A percentile compares a stretch with the other conserved stretches of the same genome.
Evolutionary conservation across 768 basidiomycete species (phyloP).

Genomic region (Suillus occidentalis): DNA sequence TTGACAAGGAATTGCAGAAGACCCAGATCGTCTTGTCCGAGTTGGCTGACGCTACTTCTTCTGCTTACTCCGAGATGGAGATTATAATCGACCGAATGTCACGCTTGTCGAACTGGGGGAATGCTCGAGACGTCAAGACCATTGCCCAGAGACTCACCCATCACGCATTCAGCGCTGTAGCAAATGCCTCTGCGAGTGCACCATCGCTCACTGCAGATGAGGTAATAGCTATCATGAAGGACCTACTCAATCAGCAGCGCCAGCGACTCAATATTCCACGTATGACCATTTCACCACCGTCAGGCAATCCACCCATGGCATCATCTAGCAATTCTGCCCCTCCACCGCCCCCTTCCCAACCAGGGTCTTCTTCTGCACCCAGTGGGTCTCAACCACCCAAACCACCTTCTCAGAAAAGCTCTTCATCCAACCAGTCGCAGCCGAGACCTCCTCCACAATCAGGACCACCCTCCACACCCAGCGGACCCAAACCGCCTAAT

Average conservation of each 20-base stretch:
- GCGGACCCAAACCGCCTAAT: not conserved
- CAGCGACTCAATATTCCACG: slow-evolving; percentile 25
- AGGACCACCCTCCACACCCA: slow-evolving; percentile 6
- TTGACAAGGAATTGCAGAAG: slow-evolving; percentile 48
- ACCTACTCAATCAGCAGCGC: slow-evolving; percentile 26
- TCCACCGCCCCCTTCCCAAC: slow-evolving; percentile 24
- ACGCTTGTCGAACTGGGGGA: slow-evolving; percentile 59
- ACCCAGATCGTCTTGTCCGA: slow-evolving; percentile 38
- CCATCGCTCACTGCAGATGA: slow-evolving; percentile 28
- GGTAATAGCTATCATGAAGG: slow-evolving; percentile 28
- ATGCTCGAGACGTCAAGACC: slow-evolving; percentile 63
- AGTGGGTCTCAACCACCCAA: slow-evolving; percentile 20
- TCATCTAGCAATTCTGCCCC: slow-evolving; percentile 20
- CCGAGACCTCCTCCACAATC: slow-evolving; percentile 16
- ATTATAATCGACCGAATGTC: slow-evolving; percentile 42
- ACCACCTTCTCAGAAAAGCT: slow-evolving; percentile 5
- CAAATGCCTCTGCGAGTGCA: slow-evolving; percentile 14
- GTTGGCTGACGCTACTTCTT: slow-evolving; percentile 34
- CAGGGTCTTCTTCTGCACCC: slow-evolving; percentile 16
- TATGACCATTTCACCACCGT: not conserved
- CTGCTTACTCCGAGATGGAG: slow-evolving; percentile 37
- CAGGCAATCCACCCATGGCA: slow-evolving; percentile 13
- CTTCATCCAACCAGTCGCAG: slow-evolving; percentile 14
- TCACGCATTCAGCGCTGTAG: slow-evolving; percentile 35
- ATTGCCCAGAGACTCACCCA: slow-evolving; percentile 50